Evolutionary conservation across 257 asterid species (phyloP), one percentile per base, ranked within the genome.

Genomic region (Knoxia roxburghii): DNA sequence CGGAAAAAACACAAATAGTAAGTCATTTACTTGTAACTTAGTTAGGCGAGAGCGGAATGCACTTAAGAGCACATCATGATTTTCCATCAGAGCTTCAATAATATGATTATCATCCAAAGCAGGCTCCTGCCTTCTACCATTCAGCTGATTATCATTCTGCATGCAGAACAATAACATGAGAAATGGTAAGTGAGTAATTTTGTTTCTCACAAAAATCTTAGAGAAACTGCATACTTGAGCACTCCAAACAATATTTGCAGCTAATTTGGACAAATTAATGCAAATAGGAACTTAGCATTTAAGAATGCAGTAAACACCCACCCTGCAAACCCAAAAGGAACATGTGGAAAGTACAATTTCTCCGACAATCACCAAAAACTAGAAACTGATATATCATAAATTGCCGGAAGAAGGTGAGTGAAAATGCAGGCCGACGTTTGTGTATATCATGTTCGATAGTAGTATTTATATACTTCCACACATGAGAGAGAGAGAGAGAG

Each of bases 11-110:
- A 26, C 17, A 32, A 10, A 64, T 56, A 24, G 8, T 20, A 40
- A 69, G 29, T 69, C 75, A 58, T 48, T 71, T 77, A 94, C 99
- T 88, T 94, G 98, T 76, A 90, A 78, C 89, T 88, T 94, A 65
- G 98, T 90, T 73, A 94, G 84, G 49, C 99, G 88, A 63, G 97
- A 87, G 60, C 89, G 82, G 41, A 82, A 83, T 1, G 96, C 77
- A 79, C 93, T 94, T 76, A 94, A 71, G 15, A 90, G 85, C 67
- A 73, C 68, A 71, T 90, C 98, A 80, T 94, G 99, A 78, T 80
- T 76, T 83, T 85, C 85, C 96, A 85, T 83, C 71, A 90, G 69
- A 70, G 53, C 76, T 75, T 87, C 95, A 70, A 84, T 76, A 69
- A 78, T 51, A 67, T 43, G 65, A 67, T 67, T 65, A 59, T 87